phyloP scores from a whole-genome alignment of 75 land plant species.

The Selaginella tamariscina region DNA sequence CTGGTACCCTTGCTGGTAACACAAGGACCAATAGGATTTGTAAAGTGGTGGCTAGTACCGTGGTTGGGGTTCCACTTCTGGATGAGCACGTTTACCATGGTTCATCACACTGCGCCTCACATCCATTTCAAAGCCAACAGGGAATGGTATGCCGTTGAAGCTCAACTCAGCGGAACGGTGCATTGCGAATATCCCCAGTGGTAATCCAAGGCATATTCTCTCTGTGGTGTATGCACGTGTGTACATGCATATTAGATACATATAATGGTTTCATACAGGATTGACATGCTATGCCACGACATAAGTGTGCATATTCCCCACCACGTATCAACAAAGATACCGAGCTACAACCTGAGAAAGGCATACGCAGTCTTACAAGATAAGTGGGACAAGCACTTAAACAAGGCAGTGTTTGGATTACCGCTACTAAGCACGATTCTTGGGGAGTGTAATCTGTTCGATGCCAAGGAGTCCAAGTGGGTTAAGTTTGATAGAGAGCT shows the following conservation, averaged over 20 bases:
- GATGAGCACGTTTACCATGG: conserved; percentile 22
- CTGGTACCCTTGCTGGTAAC: conserved; percentile 10
- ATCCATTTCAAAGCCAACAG: conserved; percentile 18
- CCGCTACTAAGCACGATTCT: conserved; percentile 17
- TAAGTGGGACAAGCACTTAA: conserved; percentile 20
- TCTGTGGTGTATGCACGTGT: too few relatives aligned
- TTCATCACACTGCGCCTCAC: conserved; percentile 22
- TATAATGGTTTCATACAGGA: conserved; percentile 12
- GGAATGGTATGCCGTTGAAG: conserved; percentile 18
- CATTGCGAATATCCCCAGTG: conserved; percentile 19
- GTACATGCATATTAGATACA: too few relatives aligned
- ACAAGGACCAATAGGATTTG: conserved; percentile 14
- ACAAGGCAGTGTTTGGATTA: conserved; percentile 18
- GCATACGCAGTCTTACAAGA: conserved; percentile 15
- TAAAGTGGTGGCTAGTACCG: conserved; percentile 17
- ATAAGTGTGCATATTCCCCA: conserved; percentile 21
- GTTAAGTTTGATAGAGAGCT: too few relatives aligned
- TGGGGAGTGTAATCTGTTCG: conserved; percentile 16
- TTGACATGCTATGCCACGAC: conserved; percentile 19
- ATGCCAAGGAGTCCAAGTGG: conserved; percentile 16
- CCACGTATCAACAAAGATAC: conserved; percentile 17
- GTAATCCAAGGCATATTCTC: too few relatives aligned
- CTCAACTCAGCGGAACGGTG: conserved; percentile 17
- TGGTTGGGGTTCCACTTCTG: conserved; percentile 20
- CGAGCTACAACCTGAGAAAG: conserved; percentile 21